Evolutionary conservation across 2,329 filamentous ascomycete species (phyloP).

Genomic region (Fusarium stilboides): DNA sequence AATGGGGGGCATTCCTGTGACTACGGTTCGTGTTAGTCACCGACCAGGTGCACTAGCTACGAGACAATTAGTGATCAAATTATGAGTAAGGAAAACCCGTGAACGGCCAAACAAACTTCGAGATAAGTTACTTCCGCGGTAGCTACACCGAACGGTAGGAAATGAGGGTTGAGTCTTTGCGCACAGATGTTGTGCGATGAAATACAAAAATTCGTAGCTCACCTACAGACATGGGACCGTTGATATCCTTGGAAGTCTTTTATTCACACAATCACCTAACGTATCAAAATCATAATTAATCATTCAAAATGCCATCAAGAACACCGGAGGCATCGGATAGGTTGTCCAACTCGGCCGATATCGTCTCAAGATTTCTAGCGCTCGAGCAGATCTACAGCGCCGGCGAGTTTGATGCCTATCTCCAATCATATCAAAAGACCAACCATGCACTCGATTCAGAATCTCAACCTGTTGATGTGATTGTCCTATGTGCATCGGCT

Average conservation of each 20-base stretch:
- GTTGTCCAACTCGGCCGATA: background rate
- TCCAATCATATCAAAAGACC: background rate
- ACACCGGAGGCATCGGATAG: fast-evolving
- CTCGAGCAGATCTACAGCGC: slow-evolving; percentile 29
- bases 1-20: slow-evolving; percentile 1
- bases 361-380: slow-evolving; percentile 11
- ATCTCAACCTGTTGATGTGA: background rate
- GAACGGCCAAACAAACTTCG: background rate
- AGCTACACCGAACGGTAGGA: background rate
- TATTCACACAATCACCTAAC: too few species aligned
- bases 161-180: background rate
- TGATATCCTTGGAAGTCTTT: too few species aligned
- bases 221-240: slow-evolving; percentile 3
- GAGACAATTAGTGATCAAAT: slow-evolving; percentile 10
- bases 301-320: slow-evolving; percentile 11
- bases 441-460: fast-evolving
- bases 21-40: slow-evolving; percentile 34
- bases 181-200: background rate
- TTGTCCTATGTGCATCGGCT: slow-evolving; percentile 17
- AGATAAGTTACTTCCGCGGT: fast-evolving
- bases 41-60: background rate
- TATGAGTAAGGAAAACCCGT: slow-evolving; percentile 5
- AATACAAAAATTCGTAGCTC: background rate
- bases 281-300: too few species aligned
- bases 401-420: slow-evolving; percentile 4